A percentile compares a stretch with the other conserved stretches of the same genome.
Conservation (phyloP, 2,329 filamentous ascomycete species). For the Alternaria gansuensis region DNA sequence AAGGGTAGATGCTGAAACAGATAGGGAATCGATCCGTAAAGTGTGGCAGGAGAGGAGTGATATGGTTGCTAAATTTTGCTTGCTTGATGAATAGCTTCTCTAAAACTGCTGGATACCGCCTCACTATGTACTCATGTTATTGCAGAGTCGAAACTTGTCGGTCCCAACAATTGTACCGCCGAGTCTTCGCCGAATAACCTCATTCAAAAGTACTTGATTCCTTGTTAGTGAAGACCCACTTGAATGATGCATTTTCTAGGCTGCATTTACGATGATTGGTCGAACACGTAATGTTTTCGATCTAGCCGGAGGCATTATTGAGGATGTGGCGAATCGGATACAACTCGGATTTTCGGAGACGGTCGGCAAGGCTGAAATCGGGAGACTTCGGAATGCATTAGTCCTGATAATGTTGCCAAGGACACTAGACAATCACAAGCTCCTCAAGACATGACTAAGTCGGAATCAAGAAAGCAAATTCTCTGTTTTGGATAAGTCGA, state of each 20-base stretch:
- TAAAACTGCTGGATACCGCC: not conserved
- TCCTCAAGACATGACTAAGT: not conserved
- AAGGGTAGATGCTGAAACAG: not conserved
- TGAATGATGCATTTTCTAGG: not conserved
- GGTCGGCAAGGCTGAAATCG: constrained; percentile 19
- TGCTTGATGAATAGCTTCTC: not conserved
- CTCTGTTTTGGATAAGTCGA: not conserved
- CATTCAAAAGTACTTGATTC: not conserved
- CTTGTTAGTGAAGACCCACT: constrained; percentile 1
- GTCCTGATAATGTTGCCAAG: constrained; percentile 1
- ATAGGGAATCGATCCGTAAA: not conserved
- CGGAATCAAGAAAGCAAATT: not conserved
- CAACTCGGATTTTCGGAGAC: constrained; percentile 21
- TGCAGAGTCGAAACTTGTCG: not conserved
- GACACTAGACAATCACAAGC: constrained; percentile 1
- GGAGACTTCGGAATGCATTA: constrained; percentile 1
- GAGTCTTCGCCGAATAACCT: constrained; percentile 27
- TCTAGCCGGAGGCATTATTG: not conserved
- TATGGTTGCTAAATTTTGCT: not conserved
- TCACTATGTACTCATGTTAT: constrained; percentile 4
- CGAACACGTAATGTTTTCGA: not conserved
- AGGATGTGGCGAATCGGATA: constrained; percentile 14
- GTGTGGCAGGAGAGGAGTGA: not conserved
- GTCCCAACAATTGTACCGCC: constrained; percentile 14
- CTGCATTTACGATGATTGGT: not conserved